Evolutionary conservation across 1,139 yeast species (phyloP), one percentile per base, ranked within the genome.

Genomic region (Candida frijolesensis): DNA sequence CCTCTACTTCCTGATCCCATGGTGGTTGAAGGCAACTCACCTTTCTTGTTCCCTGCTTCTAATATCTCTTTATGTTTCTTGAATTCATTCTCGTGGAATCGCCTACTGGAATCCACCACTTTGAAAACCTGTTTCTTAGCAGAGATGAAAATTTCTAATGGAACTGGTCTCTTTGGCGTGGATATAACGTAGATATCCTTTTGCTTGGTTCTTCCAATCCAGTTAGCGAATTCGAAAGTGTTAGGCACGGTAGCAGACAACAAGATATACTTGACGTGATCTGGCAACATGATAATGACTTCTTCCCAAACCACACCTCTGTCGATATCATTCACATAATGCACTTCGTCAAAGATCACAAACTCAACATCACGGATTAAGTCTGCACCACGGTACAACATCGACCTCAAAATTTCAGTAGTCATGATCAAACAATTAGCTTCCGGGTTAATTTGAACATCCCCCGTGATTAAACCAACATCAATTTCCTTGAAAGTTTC

Each of bases 231-330:
- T 64, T 94, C 99, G 75, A 84, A 89, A 0, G 99, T 95, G 65
- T 94, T 94, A 7, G 99, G 99, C 11, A 94, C 97, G 0, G 99
- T 94, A 2, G 99, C 99, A 3, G 97, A 91, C 42, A 92, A 72
- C 49, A 92, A 74, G 53, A 92, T 90, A 62, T 88, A 88, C 60
- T 89, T 91, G 48, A 94, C 96, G 67, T 92, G 96, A 57, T 92
- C 97, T 0, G 99, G 99, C 43, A 94, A 76, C 90, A 94, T 85
- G 58, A 94, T 94, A 54, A 94, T 94, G 8, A 95, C 96, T 67
- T 94, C 99, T 70, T 94, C 99, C 99, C 99, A 94, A 6, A 94
- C 99, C 33, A 94, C 99, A 64, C 99, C 99, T 67, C 99, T 82
- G 62, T 91, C 97, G 52, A 89, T 88, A 71, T 94, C 99, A 63